Percentiles rank a stretch among this genome's conserved stretches.
These are phyloP conservation scores for Paracamarosporium sp. DNA, from an alignment of 2,329 filamentous ascomycete species.

Conservation along the genomic window DNA sequence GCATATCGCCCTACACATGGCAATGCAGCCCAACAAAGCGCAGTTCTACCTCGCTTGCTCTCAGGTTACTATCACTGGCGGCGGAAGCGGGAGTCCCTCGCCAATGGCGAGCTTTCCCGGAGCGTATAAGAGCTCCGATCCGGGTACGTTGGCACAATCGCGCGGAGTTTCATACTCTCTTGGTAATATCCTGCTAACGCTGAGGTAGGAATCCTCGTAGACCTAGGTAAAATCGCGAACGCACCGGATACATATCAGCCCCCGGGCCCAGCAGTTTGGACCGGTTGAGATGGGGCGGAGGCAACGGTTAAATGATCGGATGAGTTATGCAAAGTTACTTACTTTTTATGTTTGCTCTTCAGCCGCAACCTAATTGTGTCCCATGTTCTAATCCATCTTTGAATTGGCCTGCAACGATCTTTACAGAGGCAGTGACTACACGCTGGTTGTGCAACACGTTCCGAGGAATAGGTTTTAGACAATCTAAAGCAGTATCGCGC, in stretches of 20 bases:
- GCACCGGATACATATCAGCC: slow-evolving; percentile 27
- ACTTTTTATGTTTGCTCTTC: too few species aligned
- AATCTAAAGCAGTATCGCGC: too few species aligned
- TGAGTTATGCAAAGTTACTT: too few species aligned
- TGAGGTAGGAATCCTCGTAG: slow-evolving; percentile 21
- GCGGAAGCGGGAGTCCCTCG: slow-evolving; percentile 46
- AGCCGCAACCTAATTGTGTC: too few species aligned
- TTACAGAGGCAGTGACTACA: too few species aligned
- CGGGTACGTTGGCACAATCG: slow-evolving; percentile 16
- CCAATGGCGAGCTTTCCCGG: slow-evolving; percentile 34
- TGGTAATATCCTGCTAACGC: too few species aligned
- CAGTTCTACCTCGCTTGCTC: slow-evolving; percentile 51
- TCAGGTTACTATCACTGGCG: slow-evolving; percentile 52
- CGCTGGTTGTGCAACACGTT: too few species aligned
- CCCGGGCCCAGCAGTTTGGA: slow-evolving; percentile 35
- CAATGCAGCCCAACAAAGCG: slow-evolving; percentile 38
- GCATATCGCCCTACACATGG: slow-evolving; percentile 47
- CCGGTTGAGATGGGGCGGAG: too few species aligned
- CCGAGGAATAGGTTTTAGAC: too few species aligned
- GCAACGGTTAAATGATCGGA: too few species aligned
- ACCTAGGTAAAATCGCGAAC: slow-evolving; percentile 23
- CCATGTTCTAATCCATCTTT: too few species aligned
- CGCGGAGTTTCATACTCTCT: not conserved
- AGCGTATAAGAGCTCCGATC: slow-evolving; percentile 33
- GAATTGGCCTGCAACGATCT: too few species aligned